Percentiles rank a stretch among this genome's conserved stretches.
These are phyloP conservation scores for Suillus subaureus DNA, from an alignment of 768 basidiomycete species.

Conservation along the genomic window DNA sequence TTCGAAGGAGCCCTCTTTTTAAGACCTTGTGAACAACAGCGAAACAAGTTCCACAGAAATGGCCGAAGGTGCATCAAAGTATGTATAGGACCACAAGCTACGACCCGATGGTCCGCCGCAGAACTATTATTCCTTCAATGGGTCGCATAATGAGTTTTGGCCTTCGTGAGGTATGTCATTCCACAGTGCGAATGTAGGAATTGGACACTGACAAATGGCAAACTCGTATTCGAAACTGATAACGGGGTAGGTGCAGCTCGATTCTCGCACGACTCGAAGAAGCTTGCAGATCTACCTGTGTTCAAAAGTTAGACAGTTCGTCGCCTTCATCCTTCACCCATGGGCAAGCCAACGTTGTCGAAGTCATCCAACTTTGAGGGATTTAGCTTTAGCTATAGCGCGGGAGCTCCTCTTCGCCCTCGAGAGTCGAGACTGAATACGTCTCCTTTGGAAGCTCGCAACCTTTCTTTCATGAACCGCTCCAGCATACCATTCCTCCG, in stretches of 20 bases:
- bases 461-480: constrained; percentile 53
- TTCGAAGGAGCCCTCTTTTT: not conserved
- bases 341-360: constrained; percentile 56
- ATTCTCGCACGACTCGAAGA: not conserved
- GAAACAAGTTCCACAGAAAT: not conserved
- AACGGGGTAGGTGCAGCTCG: not conserved
- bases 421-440: constrained; percentile 80
- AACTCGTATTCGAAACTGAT: not conserved
- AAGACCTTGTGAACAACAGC: not conserved
- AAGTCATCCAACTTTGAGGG: constrained; percentile 84
- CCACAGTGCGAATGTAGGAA: not conserved
- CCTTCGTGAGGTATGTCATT: not conserved
- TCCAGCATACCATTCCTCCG: no score
- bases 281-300: no score
- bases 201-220: not conserved
- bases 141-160: not conserved
- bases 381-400: constrained; percentile 93
- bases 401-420: constrained; percentile 84
- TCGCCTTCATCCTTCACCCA: constrained; percentile 57
- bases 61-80: not conserved
- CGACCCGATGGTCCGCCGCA: not conserved
- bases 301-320: not conserved
- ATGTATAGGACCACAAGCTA: constrained; percentile 7
- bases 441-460: constrained; percentile 70
- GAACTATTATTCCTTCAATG: not conserved